A percentile compares a stretch with the other conserved stretches of the same genome.
phyloP scores from a whole-genome alignment of 116 monocot genomes.

The Papilionanthe hybrid region DNA sequence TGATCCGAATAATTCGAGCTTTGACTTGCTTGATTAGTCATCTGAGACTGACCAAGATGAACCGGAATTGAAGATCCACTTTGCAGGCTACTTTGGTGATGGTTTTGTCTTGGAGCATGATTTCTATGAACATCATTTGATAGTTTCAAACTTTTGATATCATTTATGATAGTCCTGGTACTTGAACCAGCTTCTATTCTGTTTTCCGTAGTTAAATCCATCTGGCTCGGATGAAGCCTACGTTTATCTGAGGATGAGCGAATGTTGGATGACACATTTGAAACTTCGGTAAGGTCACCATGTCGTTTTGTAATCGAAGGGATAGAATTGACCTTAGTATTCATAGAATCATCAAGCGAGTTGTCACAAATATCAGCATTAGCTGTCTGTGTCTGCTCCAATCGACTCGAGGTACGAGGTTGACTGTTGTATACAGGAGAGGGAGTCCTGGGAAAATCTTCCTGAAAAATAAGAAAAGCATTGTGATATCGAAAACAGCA shows the following conservation, averaged over 20 bases:
- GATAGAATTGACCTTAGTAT: conserved; percentile 13
- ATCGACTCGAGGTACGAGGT: conserved; percentile 23
- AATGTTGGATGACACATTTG: conserved; percentile 19
- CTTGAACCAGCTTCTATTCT: conserved; percentile 18
- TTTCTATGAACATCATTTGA: conserved; percentile 35
- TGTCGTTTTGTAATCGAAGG: conserved; percentile 14
- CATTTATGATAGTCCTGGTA: conserved; percentile 27
- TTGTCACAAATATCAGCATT: conserved; percentile 21
- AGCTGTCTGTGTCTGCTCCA: conserved; percentile 23
- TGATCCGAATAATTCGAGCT: conserved; percentile 21
- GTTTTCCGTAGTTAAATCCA: conserved; percentile 15
- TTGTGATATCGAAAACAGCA: neutral
- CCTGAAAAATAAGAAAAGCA: conserved; percentile 35
- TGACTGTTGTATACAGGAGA: conserved; percentile 53
- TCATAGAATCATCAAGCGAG: conserved; percentile 27
- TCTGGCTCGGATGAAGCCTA: conserved; percentile 13
- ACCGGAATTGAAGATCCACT: conserved; percentile 15
- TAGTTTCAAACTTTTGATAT: conserved; percentile 48
- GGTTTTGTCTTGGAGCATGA: conserved; percentile 27
- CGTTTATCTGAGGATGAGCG: conserved; percentile 18
- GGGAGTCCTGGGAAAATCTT: conserved; percentile 59
- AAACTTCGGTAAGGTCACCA: conserved; percentile 11
- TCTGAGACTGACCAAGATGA: conserved; percentile 33
- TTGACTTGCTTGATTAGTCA: conserved; percentile 17
- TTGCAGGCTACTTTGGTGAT: conserved; percentile 32